Evolutionary conservation across 768 basidiomycete species (phyloP).

Genomic region (Dioszegia hungarica): DNA sequence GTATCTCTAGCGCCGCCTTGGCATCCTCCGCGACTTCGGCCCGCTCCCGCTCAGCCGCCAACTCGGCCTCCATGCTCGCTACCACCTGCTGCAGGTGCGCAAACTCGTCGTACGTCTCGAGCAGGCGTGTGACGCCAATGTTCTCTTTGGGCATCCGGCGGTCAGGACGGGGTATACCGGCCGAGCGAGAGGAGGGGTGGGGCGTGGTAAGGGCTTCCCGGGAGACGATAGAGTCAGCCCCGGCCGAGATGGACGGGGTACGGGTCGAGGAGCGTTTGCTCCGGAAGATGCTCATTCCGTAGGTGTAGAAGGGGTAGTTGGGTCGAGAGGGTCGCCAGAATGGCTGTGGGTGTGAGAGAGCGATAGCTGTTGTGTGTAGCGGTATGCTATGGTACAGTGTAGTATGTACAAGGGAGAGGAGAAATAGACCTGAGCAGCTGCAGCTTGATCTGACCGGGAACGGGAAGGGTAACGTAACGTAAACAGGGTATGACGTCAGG

Average conservation of each 20-base stretch:
- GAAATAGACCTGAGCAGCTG: too few species aligned
- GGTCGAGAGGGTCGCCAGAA: background rate
- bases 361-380: too few species aligned
- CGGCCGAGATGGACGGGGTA: background rate
- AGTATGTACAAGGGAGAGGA: too few species aligned
- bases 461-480: too few species aligned
- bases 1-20: background rate
- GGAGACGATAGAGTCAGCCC: conserved; percentile 1
- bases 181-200: conserved; percentile 1
- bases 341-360: too few species aligned
- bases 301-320: background rate
- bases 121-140: conserved; percentile 7
- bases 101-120: conserved; percentile 13
- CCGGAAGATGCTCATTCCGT: conserved; percentile 6
- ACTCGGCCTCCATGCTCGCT: background rate
- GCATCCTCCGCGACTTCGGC: conserved; percentile 8
- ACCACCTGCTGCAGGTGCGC: background rate
- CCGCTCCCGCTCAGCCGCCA: background rate
- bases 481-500: too few species aligned
- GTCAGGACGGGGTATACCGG: conserved; percentile 7
- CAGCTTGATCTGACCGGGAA: too few species aligned
- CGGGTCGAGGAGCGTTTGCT: background rate
- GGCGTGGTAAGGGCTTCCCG: conserved; percentile 12
- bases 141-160: background rate
- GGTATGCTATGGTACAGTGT: too few species aligned